Base-by-base conservation (phyloP, 202 grass and related monocot species). In the Bolboschoenoplectus hybrid region DNA sequence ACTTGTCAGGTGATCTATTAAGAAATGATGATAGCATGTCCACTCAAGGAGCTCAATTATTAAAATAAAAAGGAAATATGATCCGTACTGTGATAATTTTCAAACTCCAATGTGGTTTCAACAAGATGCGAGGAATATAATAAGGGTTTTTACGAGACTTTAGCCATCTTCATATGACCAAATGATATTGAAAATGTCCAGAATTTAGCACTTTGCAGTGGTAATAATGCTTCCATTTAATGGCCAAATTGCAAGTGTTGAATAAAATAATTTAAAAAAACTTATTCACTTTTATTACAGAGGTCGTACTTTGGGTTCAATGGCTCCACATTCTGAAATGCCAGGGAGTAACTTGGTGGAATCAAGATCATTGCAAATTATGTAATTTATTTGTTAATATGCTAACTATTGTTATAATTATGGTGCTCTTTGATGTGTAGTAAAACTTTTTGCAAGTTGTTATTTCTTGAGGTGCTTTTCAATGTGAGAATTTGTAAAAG, bases 281-380 rank as follows among this genome's bases (percentile, higher is more conserved):
- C 13, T n/a, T 41, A 17, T 80, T 67, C 40, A 65, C 2, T 66
- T 61, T 67, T 67, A 35, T 84, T 66, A 44, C 82, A 84, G 82
- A 41, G 64, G 19, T 71, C 65, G 1, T 68, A 84, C 46, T 9
- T 84, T 41, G 82, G 82, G 20, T 84, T 71, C 65, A 84, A 69
- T 70, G 82, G 82, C 34, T 53, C 82, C 34, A 84, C 82, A 71
- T 84, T 84, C 66, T 84, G 82, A 84, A 53, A 53, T 80, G 75
- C 53, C 13, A 56, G 46, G 26, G 58, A 43, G 16, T 49, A 16
- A 65, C 41, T 3, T 50, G 57, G 80, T 60, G 62, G 60, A 82
- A 34, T 65, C 13, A n/a, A 57, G 51, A 74, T 75, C 47, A 50
- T 75, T 52, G 71, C 19, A 56, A 19, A 79, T 79, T 8, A 80